These are phyloP conservation scores for Morella rubra DNA, from an alignment of 306 rosid species.

Conservation along the genomic window DNA sequence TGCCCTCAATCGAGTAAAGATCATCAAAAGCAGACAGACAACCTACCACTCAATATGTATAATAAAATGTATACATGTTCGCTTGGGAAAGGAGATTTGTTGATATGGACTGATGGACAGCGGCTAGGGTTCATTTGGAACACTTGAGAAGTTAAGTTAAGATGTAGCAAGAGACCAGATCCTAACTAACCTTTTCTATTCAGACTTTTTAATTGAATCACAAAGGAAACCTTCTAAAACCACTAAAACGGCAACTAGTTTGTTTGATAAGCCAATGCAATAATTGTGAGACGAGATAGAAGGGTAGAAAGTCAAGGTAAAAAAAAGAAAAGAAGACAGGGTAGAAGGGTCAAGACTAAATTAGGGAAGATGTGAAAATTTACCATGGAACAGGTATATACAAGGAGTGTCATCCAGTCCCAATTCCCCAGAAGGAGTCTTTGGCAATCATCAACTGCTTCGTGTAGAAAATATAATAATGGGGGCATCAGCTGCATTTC, in stretches of 20 bases:
- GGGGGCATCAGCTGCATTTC: slow-evolving; percentile 95
- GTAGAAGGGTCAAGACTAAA: slow-evolving; percentile 8
- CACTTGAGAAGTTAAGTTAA: not conserved
- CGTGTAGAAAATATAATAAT: slow-evolving; percentile 68
- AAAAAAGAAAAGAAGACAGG: no score
- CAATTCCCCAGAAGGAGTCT: slow-evolving; percentile 56
- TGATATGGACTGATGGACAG: not conserved
- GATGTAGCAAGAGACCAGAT: not conserved
- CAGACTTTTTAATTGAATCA: no score
- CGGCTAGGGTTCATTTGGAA: not conserved
- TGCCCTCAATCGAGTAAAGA: not conserved
- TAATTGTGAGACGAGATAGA: slow-evolving; percentile 7
- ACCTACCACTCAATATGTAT: not conserved
- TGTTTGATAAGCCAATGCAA: not conserved
- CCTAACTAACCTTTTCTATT: not conserved
- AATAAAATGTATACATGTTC: not conserved
- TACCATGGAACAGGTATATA: slow-evolving; percentile 80
- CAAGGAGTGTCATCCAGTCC: slow-evolving; percentile 85
- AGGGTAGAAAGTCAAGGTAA: not conserved
- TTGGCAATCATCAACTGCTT: slow-evolving; percentile 55
- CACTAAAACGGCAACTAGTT: slow-evolving; percentile 1
- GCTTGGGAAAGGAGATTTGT: slow-evolving; percentile 9
- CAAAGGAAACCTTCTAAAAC: not conserved
- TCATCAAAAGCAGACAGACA: not conserved
- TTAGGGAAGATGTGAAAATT: slow-evolving; percentile 21